Evolutionary conservation across 768 basidiomycete genomes (phyloP), one percentile per base, ranked within the genome.

Genomic region (Stropharia rugosoannulata): DNA sequence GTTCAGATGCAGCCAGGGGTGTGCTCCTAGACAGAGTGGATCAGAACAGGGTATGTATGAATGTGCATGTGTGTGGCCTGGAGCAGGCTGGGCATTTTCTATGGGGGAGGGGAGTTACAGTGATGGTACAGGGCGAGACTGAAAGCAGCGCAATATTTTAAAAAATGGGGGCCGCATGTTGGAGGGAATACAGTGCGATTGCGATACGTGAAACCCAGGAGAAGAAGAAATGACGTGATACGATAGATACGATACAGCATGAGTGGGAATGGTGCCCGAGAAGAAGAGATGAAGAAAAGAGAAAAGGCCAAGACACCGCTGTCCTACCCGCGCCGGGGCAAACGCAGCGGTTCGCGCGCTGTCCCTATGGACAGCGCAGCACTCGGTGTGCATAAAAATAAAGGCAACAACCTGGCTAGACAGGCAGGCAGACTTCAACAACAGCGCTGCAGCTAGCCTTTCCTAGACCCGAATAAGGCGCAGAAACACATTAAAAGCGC

Each of bases 51-150:
- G 35, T 13, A 48, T 25, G 18, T 13, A 27, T 22, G 37, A 27
- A 45, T 27, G 45, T 49, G 27, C 40, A 36, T 25, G 41, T 35
- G n/a, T 10, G 18, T 29, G 16, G 49, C 25, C 35, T 35, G 41
- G 18, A 51, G 49, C 22, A 36, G 49, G 27, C 35, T 13, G 55
- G 16, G 36, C 36, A 19, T 16, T 22, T 16, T 47, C 54, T 45
- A 49, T 56, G 50, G 32, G 40, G 29, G 29, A 32, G 9, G 29
- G 6, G 9, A 32, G 29, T 32, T 41, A 51, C 50, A 51, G 42
- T 38, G 40, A 60, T 54, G 45, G 52, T 54, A 59, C 51, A 48
- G 49, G 47, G 35, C 27, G 16, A 27, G 43, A 44, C 32, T n/a
- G 42, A 40, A 47, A 43, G 29, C 51, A 49, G 27, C 25, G 41